Base-by-base conservation (phyloP, 495 filamentous ascomycete species). In the Penicillium daleae region DNA sequence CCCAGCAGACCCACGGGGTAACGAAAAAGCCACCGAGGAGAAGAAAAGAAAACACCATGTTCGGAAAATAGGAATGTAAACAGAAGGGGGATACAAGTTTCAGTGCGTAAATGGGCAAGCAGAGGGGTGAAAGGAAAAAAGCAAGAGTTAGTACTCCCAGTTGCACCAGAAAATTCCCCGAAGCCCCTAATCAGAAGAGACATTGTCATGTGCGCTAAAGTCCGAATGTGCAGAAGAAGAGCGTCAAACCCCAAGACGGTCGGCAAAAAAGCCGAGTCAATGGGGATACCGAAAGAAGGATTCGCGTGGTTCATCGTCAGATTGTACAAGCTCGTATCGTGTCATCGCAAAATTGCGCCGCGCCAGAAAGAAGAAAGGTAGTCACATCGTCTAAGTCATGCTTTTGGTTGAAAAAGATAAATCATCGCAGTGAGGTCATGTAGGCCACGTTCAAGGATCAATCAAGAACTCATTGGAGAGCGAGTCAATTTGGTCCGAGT, bases 401-500 rank as follows among this genome's bases (percentile, higher is more conserved):
- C 52, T 57, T 48, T 58, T 61, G 44, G 54, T 50, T 12, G 32
- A 42, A 48, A 60, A 32, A 21, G 3, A 39, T 19, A 64, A 24
- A 65, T 57, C 29, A 42, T 46, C 37, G 57, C 35, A 52, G 58
- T 40, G 26, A 42, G 12, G n/a, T 61, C 22, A 9, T 49, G 24
- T 4, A 50, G 32, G 12, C 24, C 22, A 32, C 15, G 40, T 39
- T 71, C 54, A 71, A 40, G 70, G 70, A 19, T 73, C 70, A 32
- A 71, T 46, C 17, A 73, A 51, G 58, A 73, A 73, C 27, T 71
- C 68, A 29, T 65, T 71, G 10, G 70, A 71, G n/a, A 73, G 50
- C 19, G 65, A 66, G 50, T 71, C 70, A 37, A 73, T 73, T 10
- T 63, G 68, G 31, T 69, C 70, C 6, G 69, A 64, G 53, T 79